Percentiles rank a stretch among this genome's conserved stretches.
These are phyloP conservation scores for Hygrophoropsis aurantiaca DNA, from an alignment of 768 basidiomycete genomes.

Conservation along the genomic window DNA sequence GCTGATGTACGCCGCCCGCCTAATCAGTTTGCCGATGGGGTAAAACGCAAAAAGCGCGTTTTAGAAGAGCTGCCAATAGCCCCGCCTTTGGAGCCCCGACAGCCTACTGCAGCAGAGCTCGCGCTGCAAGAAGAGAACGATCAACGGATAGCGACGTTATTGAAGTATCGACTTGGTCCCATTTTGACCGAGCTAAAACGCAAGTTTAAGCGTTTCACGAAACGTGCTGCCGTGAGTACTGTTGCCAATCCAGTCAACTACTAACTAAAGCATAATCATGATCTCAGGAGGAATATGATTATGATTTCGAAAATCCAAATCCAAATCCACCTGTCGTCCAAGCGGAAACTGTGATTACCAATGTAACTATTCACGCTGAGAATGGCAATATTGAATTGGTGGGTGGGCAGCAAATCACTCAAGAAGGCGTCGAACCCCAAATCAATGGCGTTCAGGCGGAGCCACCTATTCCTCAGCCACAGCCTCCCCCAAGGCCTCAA, in stretches of 20 bases:
- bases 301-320: slow-evolving; percentile 30
- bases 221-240: slow-evolving; percentile 65
- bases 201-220: slow-evolving; percentile 89
- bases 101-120: slow-evolving; percentile 80
- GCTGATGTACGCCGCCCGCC: slow-evolving; percentile 74
- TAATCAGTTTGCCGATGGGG: slow-evolving; percentile 84
- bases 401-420: slow-evolving; percentile 36
- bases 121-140: slow-evolving; percentile 83
- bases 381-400: slow-evolving; percentile 47
- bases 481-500: slow-evolving; percentile 39
- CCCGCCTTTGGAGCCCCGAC: slow-evolving; percentile 83
- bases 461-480: slow-evolving; percentile 32
- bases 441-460: slow-evolving; percentile 37
- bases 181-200: slow-evolving; percentile 87
- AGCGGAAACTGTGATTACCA: slow-evolving; percentile 36
- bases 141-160: slow-evolving; percentile 68
- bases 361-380: slow-evolving; percentile 35
- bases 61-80: slow-evolving; percentile 87
- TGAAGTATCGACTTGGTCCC: slow-evolving; percentile 90
- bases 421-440: slow-evolving; percentile 32
- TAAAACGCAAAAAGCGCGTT: slow-evolving; percentile 78
- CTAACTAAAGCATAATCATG: slow-evolving; percentile 9
- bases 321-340: slow-evolving; percentile 23
- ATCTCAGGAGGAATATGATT: slow-evolving; percentile 72
- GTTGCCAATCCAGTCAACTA: neutral